Evolutionary conservation across 1,139 yeast species (phyloP).

Genomic region (Diutina mesorugosa): DNA sequence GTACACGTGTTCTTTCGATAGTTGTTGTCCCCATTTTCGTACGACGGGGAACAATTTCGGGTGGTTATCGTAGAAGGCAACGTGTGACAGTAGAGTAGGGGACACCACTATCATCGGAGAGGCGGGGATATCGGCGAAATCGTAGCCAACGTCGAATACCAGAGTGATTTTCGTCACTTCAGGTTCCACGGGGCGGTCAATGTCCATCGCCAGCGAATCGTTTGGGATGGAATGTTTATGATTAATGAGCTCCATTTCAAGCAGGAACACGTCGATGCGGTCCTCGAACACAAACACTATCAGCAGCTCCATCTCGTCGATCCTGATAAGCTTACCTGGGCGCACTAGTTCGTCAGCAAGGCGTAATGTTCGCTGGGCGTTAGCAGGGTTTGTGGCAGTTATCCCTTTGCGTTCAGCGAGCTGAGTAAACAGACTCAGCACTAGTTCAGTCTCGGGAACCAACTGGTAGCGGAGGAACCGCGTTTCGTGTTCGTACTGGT

Average conservation of each 20-base stretch:
- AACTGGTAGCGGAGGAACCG: not conserved
- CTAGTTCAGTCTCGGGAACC: not conserved
- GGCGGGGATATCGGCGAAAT: not conserved
- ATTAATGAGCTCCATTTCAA: not conserved
- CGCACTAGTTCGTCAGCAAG: not conserved
- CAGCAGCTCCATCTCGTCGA: not conserved
- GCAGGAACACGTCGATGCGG: not conserved
- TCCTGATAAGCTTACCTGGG: not conserved
- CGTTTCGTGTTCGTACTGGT: not conserved
- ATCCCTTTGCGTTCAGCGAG: not conserved
- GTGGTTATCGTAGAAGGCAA: not conserved
- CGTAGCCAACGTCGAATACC: conserved; percentile 1
- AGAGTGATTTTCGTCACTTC: not conserved
- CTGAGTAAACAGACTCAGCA: not conserved
- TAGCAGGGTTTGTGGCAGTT: not conserved
- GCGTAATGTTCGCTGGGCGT: not conserved
- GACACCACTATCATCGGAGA: not conserved
- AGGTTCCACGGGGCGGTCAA: not conserved
- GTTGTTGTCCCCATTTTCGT: not conserved
- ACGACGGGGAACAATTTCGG: not conserved
- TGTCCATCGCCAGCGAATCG: not conserved
- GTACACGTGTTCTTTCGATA: not conserved
- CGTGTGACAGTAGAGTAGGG: not conserved
- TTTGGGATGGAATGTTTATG: not conserved
- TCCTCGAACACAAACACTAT: not conserved